phyloP scores from a whole-genome alignment of 2,329 filamentous ascomycete genomes.

The Verticillium longisporum region DNA sequence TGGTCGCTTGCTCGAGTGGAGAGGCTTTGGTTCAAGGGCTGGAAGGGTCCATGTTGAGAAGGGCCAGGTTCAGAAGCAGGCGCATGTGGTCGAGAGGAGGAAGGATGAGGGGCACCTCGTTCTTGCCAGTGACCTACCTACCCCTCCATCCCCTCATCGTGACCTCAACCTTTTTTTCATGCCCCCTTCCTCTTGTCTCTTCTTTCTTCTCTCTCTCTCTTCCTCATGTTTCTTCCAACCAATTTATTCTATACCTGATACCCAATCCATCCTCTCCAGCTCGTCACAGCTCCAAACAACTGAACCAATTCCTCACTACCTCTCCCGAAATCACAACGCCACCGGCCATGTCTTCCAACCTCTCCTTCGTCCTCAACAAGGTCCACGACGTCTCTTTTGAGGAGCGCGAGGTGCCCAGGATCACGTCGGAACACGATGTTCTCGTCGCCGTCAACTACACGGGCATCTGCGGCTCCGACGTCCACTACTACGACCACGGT shows the following conservation, averaged over 20 bases:
- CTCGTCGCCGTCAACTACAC: conserved; percentile 78
- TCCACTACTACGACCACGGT: conserved; percentile 82
- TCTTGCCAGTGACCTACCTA: not conserved
- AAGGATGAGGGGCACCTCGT: not conserved
- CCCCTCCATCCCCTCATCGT: not conserved
- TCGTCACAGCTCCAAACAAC: not conserved
- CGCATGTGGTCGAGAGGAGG: not conserved
- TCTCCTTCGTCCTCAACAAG: conserved; percentile 78
- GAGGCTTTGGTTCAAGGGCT: no score
- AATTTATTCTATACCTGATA: not conserved
- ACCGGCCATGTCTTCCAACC: conserved; percentile 31
- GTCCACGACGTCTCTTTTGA: conserved; percentile 66
- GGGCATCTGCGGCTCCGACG: conserved; percentile 83
- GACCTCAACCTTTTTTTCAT: not conserved
- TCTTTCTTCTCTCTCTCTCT: not conserved
- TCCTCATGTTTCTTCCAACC: not conserved
- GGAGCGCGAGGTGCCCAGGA: conserved; percentile 65
- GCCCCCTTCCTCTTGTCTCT: no score
- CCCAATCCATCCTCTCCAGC: not conserved
- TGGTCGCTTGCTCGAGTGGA: no score
- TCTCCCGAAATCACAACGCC: not conserved
- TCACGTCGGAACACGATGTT: conserved; percentile 65
- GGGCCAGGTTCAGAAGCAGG: no score
- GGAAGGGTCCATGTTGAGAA: not conserved
- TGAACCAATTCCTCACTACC: not conserved